A percentile compares a stretch with the other conserved stretches of the same genome.
Conservation (phyloP, 1,139 yeast genomes). For the Hansenula lynferdii region DNA sequence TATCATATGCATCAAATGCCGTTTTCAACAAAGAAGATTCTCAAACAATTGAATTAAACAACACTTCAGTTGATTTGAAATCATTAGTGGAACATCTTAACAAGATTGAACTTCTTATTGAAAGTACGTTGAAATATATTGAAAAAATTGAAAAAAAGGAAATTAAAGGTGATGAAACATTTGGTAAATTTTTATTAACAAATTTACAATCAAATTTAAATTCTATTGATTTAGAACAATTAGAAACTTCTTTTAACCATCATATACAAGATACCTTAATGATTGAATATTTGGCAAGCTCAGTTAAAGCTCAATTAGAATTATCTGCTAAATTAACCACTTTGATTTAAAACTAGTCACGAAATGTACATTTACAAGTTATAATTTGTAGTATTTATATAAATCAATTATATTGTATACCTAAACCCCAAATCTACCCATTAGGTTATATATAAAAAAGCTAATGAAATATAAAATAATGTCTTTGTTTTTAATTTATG, state of each 20-base stretch:
- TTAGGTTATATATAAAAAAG: background rate
- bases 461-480: too few relatives aligned
- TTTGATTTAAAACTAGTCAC: constrained; percentile 7
- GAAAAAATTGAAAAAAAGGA: constrained; percentile 39
- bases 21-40: constrained; percentile 23
- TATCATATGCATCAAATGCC: constrained; percentile 36
- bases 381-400: background rate
- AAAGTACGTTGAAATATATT: constrained; percentile 47
- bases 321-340: constrained; percentile 73
- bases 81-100: constrained; percentile 52
- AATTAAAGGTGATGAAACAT: constrained; percentile 42
- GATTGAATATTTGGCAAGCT: constrained; percentile 80
- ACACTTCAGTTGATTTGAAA: constrained; percentile 35
- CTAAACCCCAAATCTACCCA: background rate
- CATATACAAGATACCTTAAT: constrained; percentile 81
- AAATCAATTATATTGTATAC: background rate
- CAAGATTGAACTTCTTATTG: constrained; percentile 54
- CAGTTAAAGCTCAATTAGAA: constrained; percentile 82
- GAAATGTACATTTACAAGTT: background rate
- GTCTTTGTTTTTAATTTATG: background rate
- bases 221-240: constrained; percentile 51
- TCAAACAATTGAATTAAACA: constrained; percentile 26
- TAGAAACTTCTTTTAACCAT: constrained; percentile 60
- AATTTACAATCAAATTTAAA: constrained; percentile 48
- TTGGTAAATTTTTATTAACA: constrained; percentile 66